Evolutionary conservation across 1,284 basidiomycete species (phyloP).

Genomic region (Testicularia cyperi): DNA sequence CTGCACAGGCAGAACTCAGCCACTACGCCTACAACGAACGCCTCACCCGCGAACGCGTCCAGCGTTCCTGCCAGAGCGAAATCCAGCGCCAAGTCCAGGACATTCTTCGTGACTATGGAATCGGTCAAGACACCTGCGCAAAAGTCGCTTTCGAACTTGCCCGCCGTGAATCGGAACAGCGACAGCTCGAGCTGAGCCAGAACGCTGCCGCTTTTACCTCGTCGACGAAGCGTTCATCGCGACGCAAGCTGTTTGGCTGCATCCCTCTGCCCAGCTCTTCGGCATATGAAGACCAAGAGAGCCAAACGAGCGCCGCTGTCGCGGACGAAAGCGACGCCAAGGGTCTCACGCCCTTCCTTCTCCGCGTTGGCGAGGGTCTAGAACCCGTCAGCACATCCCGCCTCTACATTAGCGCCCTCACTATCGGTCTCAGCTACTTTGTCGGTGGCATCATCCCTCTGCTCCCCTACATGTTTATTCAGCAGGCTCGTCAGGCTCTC

Average conservation of each 20-base stretch:
- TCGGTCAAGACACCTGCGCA: conserved; percentile 77
- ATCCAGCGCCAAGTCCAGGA: conserved; percentile 91
- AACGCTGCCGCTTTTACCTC: background rate
- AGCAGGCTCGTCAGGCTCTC: conserved; percentile 34
- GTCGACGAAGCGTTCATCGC: background rate
- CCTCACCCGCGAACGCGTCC: conserved; percentile 70
- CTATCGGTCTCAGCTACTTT: conserved; percentile 50
- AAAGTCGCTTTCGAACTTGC: conserved; percentile 68
- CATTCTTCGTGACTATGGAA: conserved; percentile 82
- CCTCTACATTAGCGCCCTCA: conserved; percentile 44
- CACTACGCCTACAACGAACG: conserved; percentile 62
- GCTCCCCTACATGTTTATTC: conserved; percentile 51
- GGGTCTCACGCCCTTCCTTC: conserved; percentile 52
- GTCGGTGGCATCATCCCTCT: conserved; percentile 50
- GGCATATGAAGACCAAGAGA: background rate
- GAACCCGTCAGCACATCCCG: conserved; percentile 49
- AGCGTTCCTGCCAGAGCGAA: conserved; percentile 84
- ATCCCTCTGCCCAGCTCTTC: conserved; percentile 16
- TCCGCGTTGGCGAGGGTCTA: conserved; percentile 45
- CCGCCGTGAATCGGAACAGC: conserved; percentile 14
- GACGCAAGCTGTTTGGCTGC: conserved; percentile 27
- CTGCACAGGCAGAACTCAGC: conserved; percentile 91
- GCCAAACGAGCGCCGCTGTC: conserved; percentile 5
- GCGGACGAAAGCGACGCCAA: conserved; percentile 8
- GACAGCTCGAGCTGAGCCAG: conserved; percentile 2